phyloP scores from a whole-genome alignment of 1,284 basidiomycete genomes.

The Rhodotorula sp. region DNA sequence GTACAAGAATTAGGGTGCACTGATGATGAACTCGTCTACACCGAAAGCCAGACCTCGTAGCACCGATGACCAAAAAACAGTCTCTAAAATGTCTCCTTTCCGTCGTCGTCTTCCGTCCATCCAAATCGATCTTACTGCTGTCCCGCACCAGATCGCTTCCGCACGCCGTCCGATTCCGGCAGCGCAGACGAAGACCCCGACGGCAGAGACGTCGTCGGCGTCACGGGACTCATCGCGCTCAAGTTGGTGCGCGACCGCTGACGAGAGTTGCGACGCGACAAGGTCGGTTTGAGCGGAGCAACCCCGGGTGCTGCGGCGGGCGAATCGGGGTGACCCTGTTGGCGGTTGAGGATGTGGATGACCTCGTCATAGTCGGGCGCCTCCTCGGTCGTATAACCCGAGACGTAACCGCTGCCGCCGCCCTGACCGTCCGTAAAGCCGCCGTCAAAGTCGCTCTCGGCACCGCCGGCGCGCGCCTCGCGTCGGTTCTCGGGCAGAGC shows the following conservation, averaged over 20 bases:
- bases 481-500: constrained; percentile 22
- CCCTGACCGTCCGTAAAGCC: constrained; percentile 44
- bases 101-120: background rate
- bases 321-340: constrained; percentile 29
- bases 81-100: too few species aligned
- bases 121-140: background rate
- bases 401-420: constrained; percentile 51
- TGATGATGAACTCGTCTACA: too few species aligned
- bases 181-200: background rate
- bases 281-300: background rate
- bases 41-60: background rate
- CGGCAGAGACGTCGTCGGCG: constrained; percentile 3
- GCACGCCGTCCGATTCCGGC: background rate
- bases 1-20: too few species aligned
- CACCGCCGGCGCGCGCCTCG: constrained; percentile 26
- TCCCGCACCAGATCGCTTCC: constrained; percentile 1
- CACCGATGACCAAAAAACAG: too few species aligned
- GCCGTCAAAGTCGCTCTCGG: constrained; percentile 44
- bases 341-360: constrained; percentile 39
- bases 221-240: constrained; percentile 10
- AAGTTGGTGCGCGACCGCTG: constrained; percentile 31
- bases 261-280: constrained; percentile 26
- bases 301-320: background rate
- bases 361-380: constrained; percentile 56
- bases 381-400: constrained; percentile 51